These are phyloP conservation scores for Syzygium aromaticum DNA, from an alignment of 345 rosid genomes.

Conservation along the genomic window DNA sequence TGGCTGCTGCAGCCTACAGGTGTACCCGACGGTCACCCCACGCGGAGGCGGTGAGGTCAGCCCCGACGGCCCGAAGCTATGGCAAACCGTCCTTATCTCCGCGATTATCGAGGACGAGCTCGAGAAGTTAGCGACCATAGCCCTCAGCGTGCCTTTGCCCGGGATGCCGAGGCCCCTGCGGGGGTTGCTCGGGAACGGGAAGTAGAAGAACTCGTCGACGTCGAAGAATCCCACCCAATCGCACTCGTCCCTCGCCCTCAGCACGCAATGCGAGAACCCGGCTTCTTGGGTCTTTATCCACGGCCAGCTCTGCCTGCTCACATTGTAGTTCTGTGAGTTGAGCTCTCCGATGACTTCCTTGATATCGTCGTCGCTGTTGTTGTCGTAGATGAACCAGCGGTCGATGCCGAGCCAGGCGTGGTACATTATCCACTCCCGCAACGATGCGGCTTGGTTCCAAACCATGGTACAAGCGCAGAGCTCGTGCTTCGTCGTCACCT, in stretches of 20 bases:
- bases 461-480: slow-evolving; percentile 90
- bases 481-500: slow-evolving; percentile 35
- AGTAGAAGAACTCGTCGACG: slow-evolving; percentile 91
- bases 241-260: slow-evolving; percentile 73
- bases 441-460: slow-evolving; percentile 83
- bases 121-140: slow-evolving; percentile 64
- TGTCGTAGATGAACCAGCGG: slow-evolving; percentile 96
- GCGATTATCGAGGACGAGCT: slow-evolving; percentile 31
- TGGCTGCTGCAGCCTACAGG: slow-evolving; percentile 73
- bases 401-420: slow-evolving; percentile 92
- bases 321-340: slow-evolving; percentile 43
- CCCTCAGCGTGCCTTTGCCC: slow-evolving; percentile 45
- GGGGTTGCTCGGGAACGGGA: slow-evolving; percentile 27
- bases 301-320: slow-evolving; percentile 82
- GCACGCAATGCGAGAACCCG: slow-evolving; percentile 87
- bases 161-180: slow-evolving; percentile 22
- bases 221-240: slow-evolving; percentile 93
- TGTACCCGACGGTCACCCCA: slow-evolving; percentile 85
- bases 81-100: slow-evolving; percentile 83
- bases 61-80: slow-evolving; percentile 92
- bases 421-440: slow-evolving; percentile 81
- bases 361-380: slow-evolving; percentile 77
- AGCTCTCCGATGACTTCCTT: slow-evolving; percentile 51
- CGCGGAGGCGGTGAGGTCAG: slow-evolving; percentile 51
- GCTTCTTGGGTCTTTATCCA: slow-evolving; percentile 99